phyloP scores from a whole-genome alignment of 176 grass and related monocot species.

The Cymbopogon citratus region DNA sequence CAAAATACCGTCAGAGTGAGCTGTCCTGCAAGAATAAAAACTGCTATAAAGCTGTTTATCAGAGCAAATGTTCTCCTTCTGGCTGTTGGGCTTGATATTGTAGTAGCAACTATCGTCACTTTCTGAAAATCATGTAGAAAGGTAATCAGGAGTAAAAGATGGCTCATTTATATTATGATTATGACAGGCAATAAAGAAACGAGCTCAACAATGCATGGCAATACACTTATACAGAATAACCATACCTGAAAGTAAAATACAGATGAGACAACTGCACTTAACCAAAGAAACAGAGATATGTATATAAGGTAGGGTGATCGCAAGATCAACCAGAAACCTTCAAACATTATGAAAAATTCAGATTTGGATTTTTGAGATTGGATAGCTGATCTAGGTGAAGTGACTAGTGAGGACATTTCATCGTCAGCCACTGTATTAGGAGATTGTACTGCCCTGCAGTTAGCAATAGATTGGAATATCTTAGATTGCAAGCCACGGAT shows the following conservation, averaged over 20 bases:
- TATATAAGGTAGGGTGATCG: conserved; percentile 67
- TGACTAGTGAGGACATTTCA: conserved; percentile 63
- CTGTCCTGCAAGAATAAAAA: conserved; percentile 93
- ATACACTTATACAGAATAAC: conserved; percentile 2
- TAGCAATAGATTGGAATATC: conserved; percentile 1
- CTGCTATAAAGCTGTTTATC: conserved; percentile 93
- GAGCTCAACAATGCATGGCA: not conserved
- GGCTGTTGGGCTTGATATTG: conserved; percentile 58
- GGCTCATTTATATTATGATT: not conserved
- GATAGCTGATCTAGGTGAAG: conserved; percentile 41
- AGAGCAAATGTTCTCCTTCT: conserved; percentile 87
- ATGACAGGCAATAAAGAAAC: not conserved
- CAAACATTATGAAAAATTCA: conserved; percentile 66
- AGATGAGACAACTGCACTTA: conserved; percentile 80
- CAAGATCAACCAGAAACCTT: conserved; percentile 82
- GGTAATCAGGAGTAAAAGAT: not conserved
- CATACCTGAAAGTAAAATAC: conserved; percentile 92
- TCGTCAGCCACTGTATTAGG: conserved; percentile 29
- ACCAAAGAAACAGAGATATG: conserved; percentile 75
- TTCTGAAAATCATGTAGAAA: conserved; percentile 57
- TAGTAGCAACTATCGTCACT: conserved; percentile 81
- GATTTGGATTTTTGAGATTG: conserved; percentile 36
- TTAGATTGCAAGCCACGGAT: not conserved
- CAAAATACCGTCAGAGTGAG: conserved; percentile 84
- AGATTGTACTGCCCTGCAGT: conserved; percentile 29